Evolutionary conservation across 2,329 filamentous ascomycete species (phyloP).

Genomic region (Sarocladium brachiariae): DNA sequence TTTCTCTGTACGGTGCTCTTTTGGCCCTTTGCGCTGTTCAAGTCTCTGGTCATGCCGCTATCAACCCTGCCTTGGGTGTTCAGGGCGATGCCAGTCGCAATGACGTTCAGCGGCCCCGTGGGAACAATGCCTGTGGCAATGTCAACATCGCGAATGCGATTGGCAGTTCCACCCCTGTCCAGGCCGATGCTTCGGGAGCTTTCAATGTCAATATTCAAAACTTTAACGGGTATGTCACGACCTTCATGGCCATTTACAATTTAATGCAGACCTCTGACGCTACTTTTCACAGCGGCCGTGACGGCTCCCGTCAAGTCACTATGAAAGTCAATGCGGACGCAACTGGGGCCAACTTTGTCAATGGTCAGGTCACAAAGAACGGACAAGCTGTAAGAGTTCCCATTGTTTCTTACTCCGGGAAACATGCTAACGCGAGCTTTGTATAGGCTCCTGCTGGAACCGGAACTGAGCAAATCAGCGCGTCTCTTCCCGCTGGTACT

Average conservation of each 20-base stretch:
- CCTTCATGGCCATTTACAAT: neutral
- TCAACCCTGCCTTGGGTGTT: constrained; percentile 13
- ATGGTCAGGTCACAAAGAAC: constrained; percentile 10
- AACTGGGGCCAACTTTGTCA: constrained; percentile 12
- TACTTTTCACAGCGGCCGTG: constrained; percentile 8
- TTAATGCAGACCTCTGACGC: neutral
- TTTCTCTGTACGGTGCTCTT: constrained; percentile 9
- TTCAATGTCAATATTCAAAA: constrained; percentile 13
- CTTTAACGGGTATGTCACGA: constrained; percentile 13
- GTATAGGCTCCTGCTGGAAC: constrained; percentile 9
- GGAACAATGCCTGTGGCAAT: constrained; percentile 13
- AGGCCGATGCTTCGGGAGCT: constrained; percentile 13
- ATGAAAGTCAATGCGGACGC: constrained; percentile 12
- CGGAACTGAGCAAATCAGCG: constrained; percentile 11
- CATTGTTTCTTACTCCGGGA: too few relatives aligned
- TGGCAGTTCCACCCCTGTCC: constrained; percentile 11
- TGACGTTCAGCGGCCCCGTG: constrained; percentile 11
- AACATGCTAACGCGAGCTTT: neutral
- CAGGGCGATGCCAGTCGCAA: constrained; percentile 11
- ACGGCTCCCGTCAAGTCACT: constrained; percentile 13
- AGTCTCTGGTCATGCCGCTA: constrained; percentile 13
- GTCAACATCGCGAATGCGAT: constrained; percentile 10
- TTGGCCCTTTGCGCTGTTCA: constrained; percentile 11
- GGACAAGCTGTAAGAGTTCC: constrained; percentile 11
- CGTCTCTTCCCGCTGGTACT: constrained; percentile 11